Conservation (phyloP, 2,329 filamentous ascomycete genomes). For the Penicillium sp. region DNA sequence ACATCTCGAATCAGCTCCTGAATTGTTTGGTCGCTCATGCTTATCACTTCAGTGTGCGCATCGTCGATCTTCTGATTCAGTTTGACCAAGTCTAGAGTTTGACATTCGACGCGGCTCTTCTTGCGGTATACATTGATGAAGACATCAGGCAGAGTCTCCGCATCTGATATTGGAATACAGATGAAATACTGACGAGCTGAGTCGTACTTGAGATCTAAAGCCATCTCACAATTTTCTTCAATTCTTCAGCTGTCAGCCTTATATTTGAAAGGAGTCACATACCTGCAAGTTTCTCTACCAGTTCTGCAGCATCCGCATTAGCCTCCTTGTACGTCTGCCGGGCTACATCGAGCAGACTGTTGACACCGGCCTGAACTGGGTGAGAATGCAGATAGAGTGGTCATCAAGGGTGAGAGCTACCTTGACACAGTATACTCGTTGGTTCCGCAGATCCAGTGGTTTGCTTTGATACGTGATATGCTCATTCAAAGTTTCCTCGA, state of each 20-base stretch:
- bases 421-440: constrained; percentile 86
- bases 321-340: constrained; percentile 87
- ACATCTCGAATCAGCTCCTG: constrained; percentile 70
- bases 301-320: constrained; percentile 71
- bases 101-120: constrained; percentile 78
- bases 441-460: constrained; percentile 82
- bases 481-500: constrained; percentile 71
- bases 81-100: constrained; percentile 81
- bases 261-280: not conserved
- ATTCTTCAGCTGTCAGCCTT: constrained; percentile 17
- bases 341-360: constrained; percentile 82
- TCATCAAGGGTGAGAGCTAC: constrained; percentile 34
- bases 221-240: constrained; percentile 58
- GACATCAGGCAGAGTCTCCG: constrained; percentile 62
- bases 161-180: constrained; percentile 59
- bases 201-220: constrained; percentile 71
- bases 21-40: constrained; percentile 76
- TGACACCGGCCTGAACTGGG: constrained; percentile 64
- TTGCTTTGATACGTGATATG: constrained; percentile 75
- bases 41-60: constrained; percentile 77
- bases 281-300: constrained; percentile 68
- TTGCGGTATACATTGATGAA: constrained; percentile 76
- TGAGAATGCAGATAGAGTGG: constrained; percentile 2
- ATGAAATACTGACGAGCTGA: constrained; percentile 77
- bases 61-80: constrained; percentile 74